Conservation (phyloP, 805 yeast species). For the Candida saitoana region DNA sequence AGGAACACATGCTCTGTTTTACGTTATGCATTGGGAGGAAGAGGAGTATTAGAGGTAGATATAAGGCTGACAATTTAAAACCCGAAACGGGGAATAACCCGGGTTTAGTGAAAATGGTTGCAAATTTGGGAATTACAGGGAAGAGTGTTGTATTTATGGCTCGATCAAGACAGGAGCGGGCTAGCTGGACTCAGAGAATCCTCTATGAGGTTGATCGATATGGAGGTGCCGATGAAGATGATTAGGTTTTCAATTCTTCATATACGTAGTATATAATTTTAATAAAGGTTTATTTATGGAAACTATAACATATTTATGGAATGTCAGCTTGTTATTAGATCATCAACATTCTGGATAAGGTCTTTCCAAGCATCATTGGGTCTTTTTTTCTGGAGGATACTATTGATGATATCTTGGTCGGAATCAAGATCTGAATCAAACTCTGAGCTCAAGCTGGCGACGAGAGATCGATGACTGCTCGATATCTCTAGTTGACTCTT, state of each 20-base stretch:
- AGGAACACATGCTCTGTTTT: conserved; percentile 70
- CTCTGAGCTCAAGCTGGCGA: conserved; percentile 5
- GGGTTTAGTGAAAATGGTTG: conserved; percentile 41
- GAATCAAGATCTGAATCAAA: conserved; percentile 20
- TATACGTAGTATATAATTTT: too few species aligned
- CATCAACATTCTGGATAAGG: conserved; percentile 8
- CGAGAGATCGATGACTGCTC: background rate
- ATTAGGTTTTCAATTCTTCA: too few species aligned
- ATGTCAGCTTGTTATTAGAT: conserved; percentile 4
- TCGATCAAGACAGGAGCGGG: conserved; percentile 76
- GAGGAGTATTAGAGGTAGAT: conserved; percentile 34
- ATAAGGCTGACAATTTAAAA: conserved; percentile 12
- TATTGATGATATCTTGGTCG: conserved; percentile 16
- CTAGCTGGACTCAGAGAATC: conserved; percentile 65
- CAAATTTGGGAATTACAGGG: conserved; percentile 64
- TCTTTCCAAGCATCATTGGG: conserved; percentile 7
- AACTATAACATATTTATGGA: too few species aligned
- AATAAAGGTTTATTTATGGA: too few species aligned
- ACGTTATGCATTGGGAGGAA: conserved; percentile 80
- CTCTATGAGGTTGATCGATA: conserved; percentile 44
- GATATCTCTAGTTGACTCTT: background rate
- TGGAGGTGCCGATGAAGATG: conserved; percentile 10
- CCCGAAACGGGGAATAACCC: conserved; percentile 31
- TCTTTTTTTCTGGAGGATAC: background rate
- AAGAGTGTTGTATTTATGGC: conserved; percentile 72